Evolutionary conservation across 805 yeast genomes (phyloP), one percentile per base, ranked within the genome.

Genomic region (Torulaspora quercuum): DNA sequence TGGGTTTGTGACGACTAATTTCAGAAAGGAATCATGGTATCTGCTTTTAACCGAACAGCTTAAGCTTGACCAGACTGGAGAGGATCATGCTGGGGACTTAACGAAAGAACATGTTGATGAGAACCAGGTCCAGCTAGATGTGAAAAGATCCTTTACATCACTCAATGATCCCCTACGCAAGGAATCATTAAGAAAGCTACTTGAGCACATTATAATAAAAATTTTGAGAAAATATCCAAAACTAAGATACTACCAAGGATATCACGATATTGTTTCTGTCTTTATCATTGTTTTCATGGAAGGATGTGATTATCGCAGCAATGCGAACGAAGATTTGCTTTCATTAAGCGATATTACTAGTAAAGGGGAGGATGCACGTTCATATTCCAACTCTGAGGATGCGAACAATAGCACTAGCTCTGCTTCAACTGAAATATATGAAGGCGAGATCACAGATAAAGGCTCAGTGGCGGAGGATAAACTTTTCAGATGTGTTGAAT

Each of bases 211-310:
- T 9, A 71, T 86, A 3, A 59, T 73, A 9, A 64, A 66, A 12
- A 66, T 87, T 2, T 65, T 92, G 9, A 62, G 86, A 25, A 69
- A 67, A 10, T 65, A 80, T 46, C 89, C 89, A 0, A 51, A 59
- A 3, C 64, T 89, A 26, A 68, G 76, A 41, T 90, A 90, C 59
- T 90, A 88, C 58, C 98, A 90, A 61, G 98, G 98, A 0, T 86
- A 73, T 58, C 97, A 90, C 59, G 97, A 92, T 51, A 67, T 92
- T 13, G 88, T 86, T 1, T 70, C 84, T 23, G 70, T 83, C 4
- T 65, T 84, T 5, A 62, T 83, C 4, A 54, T 81, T 11, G 74
- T 81, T 1, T 75, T 78, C 39, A 57, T 39, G 7, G 44, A 41
- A 26, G 43, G 44, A 7, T 26, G 20, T n/a, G 43, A 36, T 8